A percentile compares a stretch with the other conserved stretches of the same genome.
These are phyloP conservation scores for Phellopilus nigrolimitatus DNA, from an alignment of 1,284 basidiomycete genomes.

Conservation along the genomic window DNA sequence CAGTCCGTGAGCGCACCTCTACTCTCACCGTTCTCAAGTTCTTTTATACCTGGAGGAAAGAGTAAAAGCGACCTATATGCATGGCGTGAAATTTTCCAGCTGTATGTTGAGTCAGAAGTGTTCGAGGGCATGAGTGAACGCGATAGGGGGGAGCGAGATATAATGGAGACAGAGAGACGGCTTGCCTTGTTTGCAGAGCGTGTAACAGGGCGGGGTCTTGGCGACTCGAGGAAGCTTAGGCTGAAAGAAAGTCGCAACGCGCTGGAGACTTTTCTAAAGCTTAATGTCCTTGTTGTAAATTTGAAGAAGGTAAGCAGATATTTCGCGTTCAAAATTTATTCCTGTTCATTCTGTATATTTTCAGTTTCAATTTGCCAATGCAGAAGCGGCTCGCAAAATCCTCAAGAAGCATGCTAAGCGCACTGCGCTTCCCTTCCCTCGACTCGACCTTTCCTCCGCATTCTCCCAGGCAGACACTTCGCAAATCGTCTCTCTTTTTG, in stretches of 20 bases:
- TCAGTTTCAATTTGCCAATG: conserved; percentile 80
- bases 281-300: conserved; percentile 82
- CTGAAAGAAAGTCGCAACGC: conserved; percentile 61
- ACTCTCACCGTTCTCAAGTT: conserved; percentile 20
- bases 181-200: conserved; percentile 68
- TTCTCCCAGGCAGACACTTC: neutral
- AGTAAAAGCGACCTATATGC: conserved; percentile 75
- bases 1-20: conserved; percentile 29
- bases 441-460: conserved; percentile 22
- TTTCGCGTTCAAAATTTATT: neutral
- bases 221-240: conserved; percentile 55
- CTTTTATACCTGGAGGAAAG: conserved; percentile 28
- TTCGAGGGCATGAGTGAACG: conserved; percentile 80
- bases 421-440: conserved; percentile 57
- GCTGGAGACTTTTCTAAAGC: conserved; percentile 73
- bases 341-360: neutral
- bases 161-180: conserved; percentile 72
- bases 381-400: conserved; percentile 86
- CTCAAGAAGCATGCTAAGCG: conserved; percentile 95
- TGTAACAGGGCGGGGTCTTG: conserved; percentile 58
- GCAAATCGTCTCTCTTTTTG: neutral
- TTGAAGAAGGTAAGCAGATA: conserved; percentile 66
- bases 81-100: conserved; percentile 88
- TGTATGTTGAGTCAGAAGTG: conserved; percentile 85
- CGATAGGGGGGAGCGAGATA: conserved; percentile 66